Evolutionary conservation across 2,329 filamentous ascomycete species (phyloP).

Genomic region (Trichoderma simmonsii): DNA sequence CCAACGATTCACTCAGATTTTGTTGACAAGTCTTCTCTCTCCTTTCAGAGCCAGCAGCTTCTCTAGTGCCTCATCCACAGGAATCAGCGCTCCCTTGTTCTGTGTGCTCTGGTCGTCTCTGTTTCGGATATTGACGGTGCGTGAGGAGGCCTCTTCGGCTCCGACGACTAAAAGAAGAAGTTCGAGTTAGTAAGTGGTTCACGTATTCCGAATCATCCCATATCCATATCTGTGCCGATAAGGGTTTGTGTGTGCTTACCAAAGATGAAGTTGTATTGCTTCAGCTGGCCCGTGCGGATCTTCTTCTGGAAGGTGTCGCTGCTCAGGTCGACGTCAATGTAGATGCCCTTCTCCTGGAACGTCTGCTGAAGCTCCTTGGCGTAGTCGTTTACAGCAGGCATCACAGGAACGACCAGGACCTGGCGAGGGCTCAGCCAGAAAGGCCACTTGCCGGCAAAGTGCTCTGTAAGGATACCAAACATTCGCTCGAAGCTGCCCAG

Average conservation of each 20-base stretch:
- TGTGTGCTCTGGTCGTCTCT: slow-evolving; percentile 61
- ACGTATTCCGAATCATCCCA: slow-evolving; percentile 17
- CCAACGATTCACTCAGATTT: slow-evolving; percentile 27
- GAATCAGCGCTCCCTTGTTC: slow-evolving; percentile 57
- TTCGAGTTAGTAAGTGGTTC: background rate
- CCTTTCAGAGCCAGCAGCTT: slow-evolving; percentile 52
- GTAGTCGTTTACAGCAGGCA: slow-evolving; percentile 76
- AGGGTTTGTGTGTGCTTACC: slow-evolving; percentile 42
- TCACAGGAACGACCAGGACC: slow-evolving; percentile 58
- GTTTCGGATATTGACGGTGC: slow-evolving; percentile 62
- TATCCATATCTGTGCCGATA: background rate
- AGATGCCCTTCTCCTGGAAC: slow-evolving; percentile 66
- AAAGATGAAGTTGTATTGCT: slow-evolving; percentile 83
- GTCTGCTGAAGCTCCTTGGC: slow-evolving; percentile 68
- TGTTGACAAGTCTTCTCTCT: slow-evolving; percentile 41
- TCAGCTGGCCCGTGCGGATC: slow-evolving; percentile 76
- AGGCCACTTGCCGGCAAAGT: slow-evolving; percentile 84
- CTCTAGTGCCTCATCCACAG: slow-evolving; percentile 54
- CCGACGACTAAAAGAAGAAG: slow-evolving; percentile 50
- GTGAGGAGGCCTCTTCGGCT: slow-evolving; percentile 57
- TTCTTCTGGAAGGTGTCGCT: slow-evolving; percentile 87
- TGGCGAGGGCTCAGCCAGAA: slow-evolving; percentile 87
- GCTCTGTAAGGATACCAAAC: slow-evolving; percentile 75
- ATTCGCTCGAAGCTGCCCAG: slow-evolving; percentile 65
- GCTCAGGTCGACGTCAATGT: slow-evolving; percentile 55